A percentile compares a stretch with the other conserved stretches of the same genome.
Conservation (phyloP, 1,284 basidiomycete genomes). For the Austroboletus niveus region DNA sequence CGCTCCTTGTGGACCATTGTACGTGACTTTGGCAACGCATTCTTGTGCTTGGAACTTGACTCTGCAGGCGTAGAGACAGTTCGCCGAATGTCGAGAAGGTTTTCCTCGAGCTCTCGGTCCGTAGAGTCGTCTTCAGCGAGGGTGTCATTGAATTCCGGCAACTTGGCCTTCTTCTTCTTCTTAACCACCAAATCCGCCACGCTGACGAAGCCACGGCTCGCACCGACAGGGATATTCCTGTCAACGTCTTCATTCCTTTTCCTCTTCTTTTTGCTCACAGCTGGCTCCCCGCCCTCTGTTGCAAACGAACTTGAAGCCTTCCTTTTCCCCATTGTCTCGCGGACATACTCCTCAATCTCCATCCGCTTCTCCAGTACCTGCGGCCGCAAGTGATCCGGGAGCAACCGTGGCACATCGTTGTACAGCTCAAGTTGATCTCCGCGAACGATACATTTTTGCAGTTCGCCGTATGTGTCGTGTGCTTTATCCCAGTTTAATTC, state of each 20-base stretch:
- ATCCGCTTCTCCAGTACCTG: slow-evolving; percentile 79
- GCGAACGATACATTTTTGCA: slow-evolving; percentile 86
- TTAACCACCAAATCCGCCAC: slow-evolving; percentile 55
- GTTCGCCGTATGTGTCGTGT: slow-evolving; percentile 83
- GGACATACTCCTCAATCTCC: slow-evolving; percentile 72
- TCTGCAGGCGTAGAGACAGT: slow-evolving; percentile 45
- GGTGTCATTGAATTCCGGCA: slow-evolving; percentile 29
- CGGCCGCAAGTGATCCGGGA: slow-evolving; percentile 80
- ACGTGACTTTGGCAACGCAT: slow-evolving; percentile 38
- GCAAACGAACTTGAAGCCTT: slow-evolving; percentile 28
- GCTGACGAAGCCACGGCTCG: slow-evolving; percentile 60
- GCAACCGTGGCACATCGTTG: slow-evolving; percentile 83
- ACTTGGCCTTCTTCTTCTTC: slow-evolving; percentile 45
- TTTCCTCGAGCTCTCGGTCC: slow-evolving; percentile 58
- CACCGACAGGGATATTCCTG: slow-evolving; percentile 67
- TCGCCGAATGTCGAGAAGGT: slow-evolving; percentile 45
- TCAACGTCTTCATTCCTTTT: slow-evolving; percentile 65
- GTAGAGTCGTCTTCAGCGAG: slow-evolving; percentile 59
- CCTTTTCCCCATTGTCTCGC: slow-evolving; percentile 45
- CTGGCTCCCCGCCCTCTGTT: slow-evolving; percentile 20
- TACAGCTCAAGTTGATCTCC: slow-evolving; percentile 90
- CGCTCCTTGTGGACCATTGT: slow-evolving; percentile 25
- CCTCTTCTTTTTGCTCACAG: slow-evolving; percentile 53
- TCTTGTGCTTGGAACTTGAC: slow-evolving; percentile 30
- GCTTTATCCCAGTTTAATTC: slow-evolving; percentile 92